Evolutionary conservation across 257 asterid genomes (phyloP).

Genomic region (Ballota nigra): DNA sequence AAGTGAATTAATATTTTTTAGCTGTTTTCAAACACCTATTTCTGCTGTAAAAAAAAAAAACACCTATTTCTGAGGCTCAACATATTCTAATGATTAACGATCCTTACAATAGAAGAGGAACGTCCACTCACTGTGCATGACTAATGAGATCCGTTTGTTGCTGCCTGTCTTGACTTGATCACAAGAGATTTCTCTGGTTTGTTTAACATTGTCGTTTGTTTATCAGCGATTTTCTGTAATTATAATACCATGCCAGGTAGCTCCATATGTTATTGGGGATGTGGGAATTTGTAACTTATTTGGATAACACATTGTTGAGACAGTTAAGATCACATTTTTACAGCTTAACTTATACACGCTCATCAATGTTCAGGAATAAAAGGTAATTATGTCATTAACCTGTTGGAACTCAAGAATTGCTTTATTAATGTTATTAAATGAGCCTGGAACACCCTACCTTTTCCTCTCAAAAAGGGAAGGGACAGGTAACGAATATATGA

Average conservation of each 20-base stretch:
- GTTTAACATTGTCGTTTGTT: background rate
- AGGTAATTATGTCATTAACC: background rate
- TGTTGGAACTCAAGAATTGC: background rate
- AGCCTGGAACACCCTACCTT: background rate
- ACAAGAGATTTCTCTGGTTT: background rate
- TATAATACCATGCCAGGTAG: background rate
- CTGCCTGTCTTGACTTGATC: background rate
- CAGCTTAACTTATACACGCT: background rate
- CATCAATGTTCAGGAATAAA: background rate
- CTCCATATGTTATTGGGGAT: background rate
- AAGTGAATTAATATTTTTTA: conserved; percentile 2
- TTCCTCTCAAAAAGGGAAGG: background rate
- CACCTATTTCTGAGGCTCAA: background rate
- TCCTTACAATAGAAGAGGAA: background rate
- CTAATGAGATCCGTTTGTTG: background rate
- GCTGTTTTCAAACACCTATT: background rate
- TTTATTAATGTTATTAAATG: background rate
- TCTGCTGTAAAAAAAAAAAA: too few relatives aligned
- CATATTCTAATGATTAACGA: background rate
- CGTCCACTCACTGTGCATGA: background rate
- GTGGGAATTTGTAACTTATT: background rate
- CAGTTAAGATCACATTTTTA: background rate
- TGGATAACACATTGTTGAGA: background rate
- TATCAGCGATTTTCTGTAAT: background rate
- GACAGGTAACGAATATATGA: background rate